phyloP scores from a whole-genome alignment of 768 basidiomycete genomes.

The Asterophora parasitica region DNA sequence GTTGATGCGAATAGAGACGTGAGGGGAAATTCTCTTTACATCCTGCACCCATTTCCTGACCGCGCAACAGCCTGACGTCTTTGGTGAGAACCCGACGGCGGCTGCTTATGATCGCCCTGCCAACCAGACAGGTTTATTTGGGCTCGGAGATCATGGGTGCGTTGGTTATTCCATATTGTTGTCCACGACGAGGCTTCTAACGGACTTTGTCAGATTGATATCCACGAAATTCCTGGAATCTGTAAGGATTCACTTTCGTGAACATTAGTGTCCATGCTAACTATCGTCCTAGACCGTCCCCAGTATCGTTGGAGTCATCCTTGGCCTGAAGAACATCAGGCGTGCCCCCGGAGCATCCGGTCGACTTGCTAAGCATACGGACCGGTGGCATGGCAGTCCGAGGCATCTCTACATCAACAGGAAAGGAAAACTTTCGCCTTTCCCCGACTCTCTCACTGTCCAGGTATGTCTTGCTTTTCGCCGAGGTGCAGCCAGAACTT shows the following conservation, averaged over 20 bases:
- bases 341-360: conserved; percentile 36
- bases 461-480: conserved; percentile 21
- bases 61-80: conserved; percentile 19
- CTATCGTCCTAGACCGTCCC: conserved; percentile 34
- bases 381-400: conserved; percentile 27
- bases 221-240: conserved; percentile 36
- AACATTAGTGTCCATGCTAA: not conserved
- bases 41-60: not conserved
- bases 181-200: not conserved
- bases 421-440: conserved; percentile 34
- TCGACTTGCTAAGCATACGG: conserved; percentile 33
- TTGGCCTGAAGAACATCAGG: conserved; percentile 37
- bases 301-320: conserved; percentile 38
- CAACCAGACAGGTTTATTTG: conserved; percentile 25
- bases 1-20: conserved; percentile 38
- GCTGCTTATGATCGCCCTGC: conserved; percentile 20
- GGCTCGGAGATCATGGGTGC: conserved; percentile 27
- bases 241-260: conserved; percentile 19
- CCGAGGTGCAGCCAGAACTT: not conserved
- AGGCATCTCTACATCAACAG: conserved; percentile 31
- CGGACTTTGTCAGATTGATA: conserved; percentile 21
- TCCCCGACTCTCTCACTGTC: conserved; percentile 40
- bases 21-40: conserved; percentile 11
- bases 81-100: conserved; percentile 18
- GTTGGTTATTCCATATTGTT: conserved; percentile 12